A percentile compares a stretch with the other conserved stretches of the same genome.
Conservation (phyloP, 495 filamentous ascomycete genomes). For the Hypoxylon rickii region DNA sequence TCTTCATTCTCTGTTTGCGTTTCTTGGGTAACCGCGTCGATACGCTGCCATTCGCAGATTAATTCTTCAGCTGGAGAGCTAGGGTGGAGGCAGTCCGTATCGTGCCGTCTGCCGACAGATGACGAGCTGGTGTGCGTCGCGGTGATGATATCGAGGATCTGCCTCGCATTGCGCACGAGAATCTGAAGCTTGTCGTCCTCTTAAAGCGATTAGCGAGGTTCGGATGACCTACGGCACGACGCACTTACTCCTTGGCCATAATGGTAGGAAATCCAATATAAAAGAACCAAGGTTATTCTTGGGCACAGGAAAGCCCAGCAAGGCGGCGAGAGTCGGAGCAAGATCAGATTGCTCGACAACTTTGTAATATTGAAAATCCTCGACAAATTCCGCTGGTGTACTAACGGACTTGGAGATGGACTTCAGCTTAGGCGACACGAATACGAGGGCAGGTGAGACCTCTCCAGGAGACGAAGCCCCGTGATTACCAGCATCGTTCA, state of each 20-base stretch:
- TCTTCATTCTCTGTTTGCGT: conserved; percentile 8
- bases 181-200: conserved; percentile 65
- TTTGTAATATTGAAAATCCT: conserved; percentile 78
- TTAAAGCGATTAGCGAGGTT: conserved; percentile 33
- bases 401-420: conserved; percentile 53
- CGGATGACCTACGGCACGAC: conserved; percentile 1
- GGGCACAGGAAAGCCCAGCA: conserved; percentile 89
- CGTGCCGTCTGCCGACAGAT: conserved; percentile 49
- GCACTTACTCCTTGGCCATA: conserved; percentile 69
- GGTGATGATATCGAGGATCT: conserved; percentile 74
- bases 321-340: conserved; percentile 82
- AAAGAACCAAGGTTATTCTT: conserved; percentile 90
- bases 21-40: conserved; percentile 33
- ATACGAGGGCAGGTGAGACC: conserved; percentile 88
- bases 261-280: conserved; percentile 73
- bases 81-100: conserved; percentile 49
- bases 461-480: conserved; percentile 91
- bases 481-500: conserved; percentile 99
- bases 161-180: conserved; percentile 73
- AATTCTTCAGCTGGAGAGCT: conserved; percentile 60
- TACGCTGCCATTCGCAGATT: conserved; percentile 66
- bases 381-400: conserved; percentile 48
- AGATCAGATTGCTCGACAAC: conserved; percentile 91
- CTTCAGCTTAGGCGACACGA: conserved; percentile 85
- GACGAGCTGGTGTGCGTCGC: conserved; percentile 65